Conservation (phyloP, 1,284 basidiomycete genomes). For the Meira miltonrushii region DNA sequence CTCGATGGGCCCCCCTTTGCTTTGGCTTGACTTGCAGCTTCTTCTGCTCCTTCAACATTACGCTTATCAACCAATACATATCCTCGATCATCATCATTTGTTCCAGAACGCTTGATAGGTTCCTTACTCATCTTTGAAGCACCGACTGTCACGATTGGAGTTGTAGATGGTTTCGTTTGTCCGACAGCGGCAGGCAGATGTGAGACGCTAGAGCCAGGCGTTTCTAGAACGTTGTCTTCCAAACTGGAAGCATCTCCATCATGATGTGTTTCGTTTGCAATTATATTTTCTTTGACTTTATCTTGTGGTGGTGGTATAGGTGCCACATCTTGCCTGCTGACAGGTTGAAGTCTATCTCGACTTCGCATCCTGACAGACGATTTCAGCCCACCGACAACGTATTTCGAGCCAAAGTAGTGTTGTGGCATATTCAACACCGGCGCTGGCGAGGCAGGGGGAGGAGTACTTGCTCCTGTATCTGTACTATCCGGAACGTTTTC, state of each 20-base stretch:
- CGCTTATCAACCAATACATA: constrained; percentile 61
- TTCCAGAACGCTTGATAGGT: background rate
- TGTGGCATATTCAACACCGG: background rate
- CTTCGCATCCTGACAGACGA: background rate
- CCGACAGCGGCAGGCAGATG: constrained; percentile 5
- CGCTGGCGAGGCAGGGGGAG: background rate
- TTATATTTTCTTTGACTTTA: background rate
- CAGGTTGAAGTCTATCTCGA: background rate
- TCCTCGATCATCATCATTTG: constrained; percentile 49
- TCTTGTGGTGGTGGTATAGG: background rate
- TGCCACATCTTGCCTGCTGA: background rate
- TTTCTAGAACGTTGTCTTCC: constrained; percentile 13
- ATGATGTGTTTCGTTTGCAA: background rate
- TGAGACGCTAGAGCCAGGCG: constrained; percentile 10
- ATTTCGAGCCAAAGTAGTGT: constrained; percentile 2
- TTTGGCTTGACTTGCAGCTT: constrained; percentile 56
- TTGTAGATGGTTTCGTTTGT: background rate
- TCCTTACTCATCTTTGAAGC: background rate
- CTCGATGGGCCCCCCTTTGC: background rate
- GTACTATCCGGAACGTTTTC: background rate
- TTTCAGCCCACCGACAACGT: constrained; percentile 4
- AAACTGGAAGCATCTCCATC: constrained; percentile 6
- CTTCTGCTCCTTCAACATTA: constrained; percentile 57
- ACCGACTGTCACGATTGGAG: background rate
- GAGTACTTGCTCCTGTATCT: background rate